phyloP scores from a whole-genome alignment of 208 protist genomes.

The Leishmania turanica region DNA sequence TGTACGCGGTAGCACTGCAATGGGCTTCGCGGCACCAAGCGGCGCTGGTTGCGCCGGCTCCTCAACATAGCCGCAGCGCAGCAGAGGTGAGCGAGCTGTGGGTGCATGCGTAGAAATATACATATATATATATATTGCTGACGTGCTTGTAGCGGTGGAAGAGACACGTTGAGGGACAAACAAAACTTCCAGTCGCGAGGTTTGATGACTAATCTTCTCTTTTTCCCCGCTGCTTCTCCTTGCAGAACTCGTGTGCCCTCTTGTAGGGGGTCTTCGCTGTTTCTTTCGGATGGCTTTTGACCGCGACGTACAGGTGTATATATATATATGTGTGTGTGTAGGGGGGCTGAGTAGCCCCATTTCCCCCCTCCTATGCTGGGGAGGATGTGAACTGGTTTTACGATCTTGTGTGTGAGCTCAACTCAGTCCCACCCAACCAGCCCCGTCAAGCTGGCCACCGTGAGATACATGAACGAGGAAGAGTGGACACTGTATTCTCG shows the following conservation, averaged over 20 bases:
- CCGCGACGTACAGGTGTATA: not conserved
- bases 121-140: not conserved
- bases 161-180: not conserved
- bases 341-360: not conserved
- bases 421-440: not conserved
- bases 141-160: not conserved
- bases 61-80: too few relatives aligned
- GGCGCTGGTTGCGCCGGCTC: too few relatives aligned
- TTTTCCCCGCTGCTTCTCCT: conserved; percentile 2
- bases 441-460: not conserved
- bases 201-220: not conserved
- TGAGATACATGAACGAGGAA: too few relatives aligned
- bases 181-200: not conserved
- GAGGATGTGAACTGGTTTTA: not conserved
- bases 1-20: too few relatives aligned
- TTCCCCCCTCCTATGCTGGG: not conserved
- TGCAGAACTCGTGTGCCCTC: not conserved
- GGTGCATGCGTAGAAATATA: too few relatives aligned
- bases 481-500: too few relatives aligned
- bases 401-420: not conserved
- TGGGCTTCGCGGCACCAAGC: too few relatives aligned
- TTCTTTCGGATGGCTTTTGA: not conserved
- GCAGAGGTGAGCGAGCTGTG: too few relatives aligned
- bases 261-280: not conserved
- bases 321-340: not conserved